Conservation (phyloP, 208 protist species). For the Trypanosoma vivax region DNA sequence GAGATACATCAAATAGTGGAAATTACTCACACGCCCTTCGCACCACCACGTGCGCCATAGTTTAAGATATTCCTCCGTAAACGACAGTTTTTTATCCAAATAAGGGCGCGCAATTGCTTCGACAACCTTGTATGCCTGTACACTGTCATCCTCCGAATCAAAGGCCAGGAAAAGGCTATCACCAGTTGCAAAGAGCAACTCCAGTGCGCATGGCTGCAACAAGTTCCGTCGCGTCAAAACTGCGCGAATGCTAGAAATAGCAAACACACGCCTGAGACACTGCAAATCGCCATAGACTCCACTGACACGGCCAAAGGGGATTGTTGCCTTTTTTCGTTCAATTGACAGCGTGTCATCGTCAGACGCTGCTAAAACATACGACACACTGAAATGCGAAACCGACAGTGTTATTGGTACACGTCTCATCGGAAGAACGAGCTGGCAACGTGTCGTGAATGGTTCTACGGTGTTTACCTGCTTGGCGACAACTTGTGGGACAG, state of each 20-base stretch:
- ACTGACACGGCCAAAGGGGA: no score
- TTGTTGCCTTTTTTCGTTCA: no score
- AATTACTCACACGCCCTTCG: conserved; percentile 78
- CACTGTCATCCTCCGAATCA: conserved; percentile 17
- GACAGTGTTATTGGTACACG: conserved; percentile 18
- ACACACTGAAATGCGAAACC: conserved; percentile 13
- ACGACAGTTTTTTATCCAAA: conserved; percentile 15
- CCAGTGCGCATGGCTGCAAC: conserved; percentile 27
- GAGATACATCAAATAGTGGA: conserved; percentile 80
- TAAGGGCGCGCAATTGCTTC: conserved; percentile 7
- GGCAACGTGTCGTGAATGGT: conserved; percentile 10
- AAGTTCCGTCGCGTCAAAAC: conserved; percentile 35
- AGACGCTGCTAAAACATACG: conserved; percentile 16
- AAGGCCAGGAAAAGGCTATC: conserved; percentile 31
- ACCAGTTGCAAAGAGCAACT: conserved; percentile 31
- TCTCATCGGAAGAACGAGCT: conserved; percentile 24
- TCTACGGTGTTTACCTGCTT: background rate
- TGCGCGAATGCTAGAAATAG: conserved; percentile 19
- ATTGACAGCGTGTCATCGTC: no score
- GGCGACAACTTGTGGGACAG: conserved; percentile 17
- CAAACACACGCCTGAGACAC: conserved; percentile 12
- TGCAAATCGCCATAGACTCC: conserved; percentile 9
- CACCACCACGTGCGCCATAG: conserved; percentile 55
- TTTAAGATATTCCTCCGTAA: conserved; percentile 24
- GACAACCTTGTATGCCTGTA: conserved; percentile 12